Conservation (phyloP, 352 stramenopile genomes). For the Pythium guiyangense region DNA sequence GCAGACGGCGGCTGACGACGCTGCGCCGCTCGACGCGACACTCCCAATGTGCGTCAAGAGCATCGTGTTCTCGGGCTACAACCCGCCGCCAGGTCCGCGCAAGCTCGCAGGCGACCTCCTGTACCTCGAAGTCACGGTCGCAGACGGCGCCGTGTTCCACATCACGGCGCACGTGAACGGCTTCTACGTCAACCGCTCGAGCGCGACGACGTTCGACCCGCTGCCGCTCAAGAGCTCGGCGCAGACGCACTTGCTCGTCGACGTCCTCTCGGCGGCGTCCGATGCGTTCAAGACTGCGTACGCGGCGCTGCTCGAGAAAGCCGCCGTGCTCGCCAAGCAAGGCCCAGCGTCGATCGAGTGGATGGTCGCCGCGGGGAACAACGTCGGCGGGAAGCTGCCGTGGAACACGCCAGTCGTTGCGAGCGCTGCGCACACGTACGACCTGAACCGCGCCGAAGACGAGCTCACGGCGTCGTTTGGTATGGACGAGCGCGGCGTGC, state of each 20-base stretch:
- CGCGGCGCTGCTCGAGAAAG: conserved; percentile 71
- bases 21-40: conserved; percentile 39
- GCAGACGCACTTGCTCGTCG: conserved; percentile 70
- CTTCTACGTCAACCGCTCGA: conserved; percentile 94
- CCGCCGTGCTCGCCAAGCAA: conserved; percentile 63
- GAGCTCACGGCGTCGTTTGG: conserved; percentile 87
- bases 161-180: conserved; percentile 90
- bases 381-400: conserved; percentile 64
- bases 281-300: conserved; percentile 72
- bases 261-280: conserved; percentile 72
- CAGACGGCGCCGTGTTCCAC: conserved; percentile 69
- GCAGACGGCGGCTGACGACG: conserved; percentile 30
- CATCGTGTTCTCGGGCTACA: conserved; percentile 93
- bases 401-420: conserved; percentile 62
- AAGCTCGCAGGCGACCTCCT: conserved; percentile 91
- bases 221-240: conserved; percentile 36
- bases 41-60: conserved; percentile 85
- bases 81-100: conserved; percentile 90
- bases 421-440: conserved; percentile 55
- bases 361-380: conserved; percentile 81
- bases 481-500: conserved; percentile 89
- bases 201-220: conserved; percentile 74
- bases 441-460: conserved; percentile 87
- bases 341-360: conserved; percentile 80
- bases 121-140: conserved; percentile 88